A percentile compares a stretch with the other conserved stretches of the same genome.
Conservation (phyloP, 2,329 filamentous ascomycete species). For the Hypoxylon sp. region DNA sequence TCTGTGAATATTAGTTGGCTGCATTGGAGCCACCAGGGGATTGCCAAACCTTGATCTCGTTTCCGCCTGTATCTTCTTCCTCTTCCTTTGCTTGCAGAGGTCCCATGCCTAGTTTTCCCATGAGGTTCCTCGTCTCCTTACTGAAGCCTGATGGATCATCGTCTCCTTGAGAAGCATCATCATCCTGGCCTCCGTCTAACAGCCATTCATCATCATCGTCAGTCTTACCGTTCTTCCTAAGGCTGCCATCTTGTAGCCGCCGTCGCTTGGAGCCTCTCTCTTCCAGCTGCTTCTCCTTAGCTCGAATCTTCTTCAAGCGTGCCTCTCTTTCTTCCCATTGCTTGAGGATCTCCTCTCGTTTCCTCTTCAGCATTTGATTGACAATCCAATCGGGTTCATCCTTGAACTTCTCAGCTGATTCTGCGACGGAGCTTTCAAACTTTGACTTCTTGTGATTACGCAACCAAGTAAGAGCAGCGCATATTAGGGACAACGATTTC, state of each 20-base stretch:
- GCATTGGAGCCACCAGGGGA: background rate
- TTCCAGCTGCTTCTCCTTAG: constrained; percentile 72
- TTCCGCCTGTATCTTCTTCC: constrained; percentile 65
- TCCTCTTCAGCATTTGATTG: constrained; percentile 80
- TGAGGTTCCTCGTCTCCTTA: constrained; percentile 79
- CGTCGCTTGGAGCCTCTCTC: constrained; percentile 64
- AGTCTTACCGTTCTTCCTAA: constrained; percentile 37
- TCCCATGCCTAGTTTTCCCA: constrained; percentile 75
- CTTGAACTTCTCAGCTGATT: constrained; percentile 62
- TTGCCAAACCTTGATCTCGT: constrained; percentile 75
- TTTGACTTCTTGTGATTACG: constrained; percentile 78
- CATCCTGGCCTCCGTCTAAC: constrained; percentile 78
- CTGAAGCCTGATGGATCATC: constrained; percentile 72
- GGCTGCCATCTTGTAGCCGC: constrained; percentile 58
- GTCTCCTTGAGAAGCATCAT: constrained; percentile 54
- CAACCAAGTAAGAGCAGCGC: constrained; percentile 91
- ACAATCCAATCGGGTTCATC: constrained; percentile 90
- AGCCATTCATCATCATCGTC: constrained; percentile 74
- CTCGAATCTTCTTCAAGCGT: constrained; percentile 75
- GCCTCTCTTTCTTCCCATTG: constrained; percentile 81
- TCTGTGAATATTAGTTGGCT: constrained; percentile 59
- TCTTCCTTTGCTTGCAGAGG: constrained; percentile 54
- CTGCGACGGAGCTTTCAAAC: constrained; percentile 68
- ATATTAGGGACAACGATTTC: constrained; percentile 93
- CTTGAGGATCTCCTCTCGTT: constrained; percentile 74